Evolutionary conservation across 2,329 filamentous ascomycete genomes (phyloP).

Genomic region (Aspergillus oerlinghausenensis): DNA sequence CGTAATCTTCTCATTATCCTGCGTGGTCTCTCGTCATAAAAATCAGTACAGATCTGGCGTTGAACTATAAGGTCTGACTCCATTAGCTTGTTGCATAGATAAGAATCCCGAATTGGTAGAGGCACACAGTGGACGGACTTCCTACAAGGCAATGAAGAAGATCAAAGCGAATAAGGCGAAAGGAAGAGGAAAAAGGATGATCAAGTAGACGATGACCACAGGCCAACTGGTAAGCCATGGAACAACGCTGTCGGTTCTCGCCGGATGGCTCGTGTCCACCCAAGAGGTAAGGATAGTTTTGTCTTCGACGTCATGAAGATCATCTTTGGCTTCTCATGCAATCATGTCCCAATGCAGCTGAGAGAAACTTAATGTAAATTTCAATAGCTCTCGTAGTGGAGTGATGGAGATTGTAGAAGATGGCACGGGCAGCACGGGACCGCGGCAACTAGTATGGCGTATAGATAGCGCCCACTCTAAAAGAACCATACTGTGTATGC

Average conservation of each 20-base stretch:
- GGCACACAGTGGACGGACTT: background rate
- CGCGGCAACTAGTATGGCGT: background rate
- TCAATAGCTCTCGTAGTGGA: background rate
- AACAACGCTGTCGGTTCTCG: background rate
- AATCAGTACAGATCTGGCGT: background rate
- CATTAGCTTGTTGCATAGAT: background rate
- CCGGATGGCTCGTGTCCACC: background rate
- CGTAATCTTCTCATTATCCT: constrained; percentile 4
- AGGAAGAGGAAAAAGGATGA: background rate
- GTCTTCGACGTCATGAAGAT: background rate
- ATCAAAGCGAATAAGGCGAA: background rate
- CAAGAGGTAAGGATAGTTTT: background rate
- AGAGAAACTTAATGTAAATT: background rate
- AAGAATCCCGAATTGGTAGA: background rate
- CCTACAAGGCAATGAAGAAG: background rate
- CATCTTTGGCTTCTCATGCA: background rate
- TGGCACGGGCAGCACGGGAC: background rate
- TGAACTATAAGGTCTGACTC: background rate
- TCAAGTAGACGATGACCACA: background rate
- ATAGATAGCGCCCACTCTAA: too few species aligned
- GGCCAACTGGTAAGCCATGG: background rate
- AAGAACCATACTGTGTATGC: too few species aligned
- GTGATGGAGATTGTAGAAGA: background rate
- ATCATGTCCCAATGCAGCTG: background rate
- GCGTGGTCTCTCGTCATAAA: background rate